phyloP scores from a whole-genome alignment of 2,329 filamentous ascomycete species.

The Davidsoniella australis region DNA sequence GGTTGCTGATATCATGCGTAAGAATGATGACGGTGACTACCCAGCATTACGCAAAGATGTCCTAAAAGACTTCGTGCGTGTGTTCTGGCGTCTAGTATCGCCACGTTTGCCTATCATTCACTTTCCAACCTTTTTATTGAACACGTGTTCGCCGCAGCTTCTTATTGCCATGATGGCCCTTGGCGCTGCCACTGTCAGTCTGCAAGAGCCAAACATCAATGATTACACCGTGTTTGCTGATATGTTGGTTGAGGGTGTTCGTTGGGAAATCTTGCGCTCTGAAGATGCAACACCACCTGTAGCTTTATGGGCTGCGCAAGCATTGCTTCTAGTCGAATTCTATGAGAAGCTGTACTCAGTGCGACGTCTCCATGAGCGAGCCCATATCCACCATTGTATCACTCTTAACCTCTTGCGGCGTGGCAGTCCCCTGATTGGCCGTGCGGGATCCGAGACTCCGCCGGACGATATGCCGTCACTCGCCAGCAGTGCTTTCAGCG shows the following conservation, averaged over 20 bases:
- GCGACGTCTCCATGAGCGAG: slow-evolving; percentile 64
- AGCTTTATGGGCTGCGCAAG: slow-evolving; percentile 76
- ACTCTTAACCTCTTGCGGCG: slow-evolving; percentile 71
- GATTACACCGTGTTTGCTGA: slow-evolving; percentile 33
- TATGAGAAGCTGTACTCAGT: slow-evolving; percentile 90
- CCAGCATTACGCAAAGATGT: slow-evolving; percentile 52
- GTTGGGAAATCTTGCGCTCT: slow-evolving; percentile 72
- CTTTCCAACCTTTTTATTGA: slow-evolving; percentile 68
- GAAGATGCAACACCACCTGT: slow-evolving; percentile 70
- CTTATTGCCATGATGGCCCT: slow-evolving; percentile 71
- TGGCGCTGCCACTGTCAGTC: slow-evolving; percentile 63
- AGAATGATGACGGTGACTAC: slow-evolving; percentile 24
- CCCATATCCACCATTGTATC: slow-evolving; percentile 78
- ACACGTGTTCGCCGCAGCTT: slow-evolving; percentile 60
- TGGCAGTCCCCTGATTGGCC: slow-evolving; percentile 70
- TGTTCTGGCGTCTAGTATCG: slow-evolving; percentile 77
- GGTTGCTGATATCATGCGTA: slow-evolving; percentile 22
- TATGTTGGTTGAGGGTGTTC: slow-evolving; percentile 51
- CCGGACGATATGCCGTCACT: slow-evolving; percentile 28
- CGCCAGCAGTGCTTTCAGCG: slow-evolving; percentile 27
- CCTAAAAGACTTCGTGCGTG: slow-evolving; percentile 70
- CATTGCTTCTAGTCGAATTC: slow-evolving; percentile 64
- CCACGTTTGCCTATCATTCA: slow-evolving; percentile 77
- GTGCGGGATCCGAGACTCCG: slow-evolving; percentile 62
- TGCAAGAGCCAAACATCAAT: slow-evolving; percentile 37